Base-by-base conservation (phyloP, 2,329 filamentous ascomycete genomes). In the Cordyceps pruinosa region DNA sequence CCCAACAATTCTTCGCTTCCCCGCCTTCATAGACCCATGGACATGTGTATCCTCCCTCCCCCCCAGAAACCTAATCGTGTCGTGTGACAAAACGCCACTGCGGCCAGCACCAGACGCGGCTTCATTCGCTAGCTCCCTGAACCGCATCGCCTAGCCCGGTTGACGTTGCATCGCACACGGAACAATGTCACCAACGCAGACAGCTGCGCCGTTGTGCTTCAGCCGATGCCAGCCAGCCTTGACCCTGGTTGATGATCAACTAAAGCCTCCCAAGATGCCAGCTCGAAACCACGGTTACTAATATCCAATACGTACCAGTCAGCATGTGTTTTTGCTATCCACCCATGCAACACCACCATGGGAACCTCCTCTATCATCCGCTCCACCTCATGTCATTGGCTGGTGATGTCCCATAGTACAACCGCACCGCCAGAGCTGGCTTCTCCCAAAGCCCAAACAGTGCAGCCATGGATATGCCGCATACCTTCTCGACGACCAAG, bases 11-110 rank as follows among this genome's bases (percentile, higher is more conserved):
- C 17, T 41, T 23, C 7, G n/a, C 13, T 34, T 37, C 46, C 37
- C 49, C 34, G 34, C 34, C 48, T 37, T 9, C 32, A 39, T 39
- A 5, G 25, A 25, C 34, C 8, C 4, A 44, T 8, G 15, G 10
- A 50, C 28, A 26, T 50, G 13, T 5, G 26, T n/a, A 7, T 10
- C 12, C 8, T n/a, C 19, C 25, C n/a, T 8, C 17, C 21, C 35
- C 49, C 37, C 37, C 37, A 52, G 49, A 26, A 52, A 52, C 49
- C 19, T n/a, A 19, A 52, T 17, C 15, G 26, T 52, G 49, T 44
- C 49, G 49, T 52, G 49, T 52, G 49, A 42, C 37, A 44, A 12
- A 15, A 44, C 49, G 37, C 26, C 49, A 52, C 49, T 41, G n/a
- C 13, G 15, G 17, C 19, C n/a, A 12, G 8, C 37, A 21, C 49